Conservation (phyloP, 2,329 filamentous ascomycete species). For the Pseudocercospora macadamiae region DNA sequence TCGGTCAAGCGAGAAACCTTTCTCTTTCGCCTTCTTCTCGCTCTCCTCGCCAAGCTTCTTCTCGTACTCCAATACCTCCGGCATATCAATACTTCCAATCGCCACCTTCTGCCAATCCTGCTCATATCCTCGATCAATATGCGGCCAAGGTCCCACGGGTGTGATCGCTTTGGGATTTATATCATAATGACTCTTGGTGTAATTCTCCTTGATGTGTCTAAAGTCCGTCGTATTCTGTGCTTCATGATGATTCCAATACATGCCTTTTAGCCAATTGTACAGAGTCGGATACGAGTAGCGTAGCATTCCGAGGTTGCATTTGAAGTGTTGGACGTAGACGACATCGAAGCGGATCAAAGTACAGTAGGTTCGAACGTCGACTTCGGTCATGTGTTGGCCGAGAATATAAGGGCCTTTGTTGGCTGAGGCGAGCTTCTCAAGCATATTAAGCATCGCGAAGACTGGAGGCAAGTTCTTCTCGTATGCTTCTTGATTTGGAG, state of each 20-base stretch:
- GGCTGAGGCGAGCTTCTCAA: constrained; percentile 54
- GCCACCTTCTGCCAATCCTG: constrained; percentile 52
- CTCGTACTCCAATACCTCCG: constrained; percentile 39
- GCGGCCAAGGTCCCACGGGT: constrained; percentile 63
- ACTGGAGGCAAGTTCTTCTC: constrained; percentile 57
- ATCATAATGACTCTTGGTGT: constrained; percentile 62
- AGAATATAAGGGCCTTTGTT: constrained; percentile 61
- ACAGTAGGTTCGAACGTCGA: constrained; percentile 61
- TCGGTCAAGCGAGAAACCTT: background rate
- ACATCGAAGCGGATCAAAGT: constrained; percentile 64
- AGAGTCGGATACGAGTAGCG: constrained; percentile 61
- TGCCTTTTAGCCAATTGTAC: constrained; percentile 62
- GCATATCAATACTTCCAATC: constrained; percentile 53
- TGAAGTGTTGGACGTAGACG: constrained; percentile 69
- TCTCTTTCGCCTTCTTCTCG: background rate
- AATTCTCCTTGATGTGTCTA: constrained; percentile 69
- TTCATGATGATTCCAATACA: constrained; percentile 61
- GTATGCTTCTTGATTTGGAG: constrained; percentile 58
- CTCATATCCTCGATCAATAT: constrained; percentile 58
- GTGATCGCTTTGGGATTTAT: constrained; percentile 66
- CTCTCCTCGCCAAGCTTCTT: constrained; percentile 28
- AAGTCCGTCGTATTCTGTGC: constrained; percentile 66
- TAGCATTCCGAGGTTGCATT: constrained; percentile 65
- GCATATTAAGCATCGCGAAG: constrained; percentile 62
- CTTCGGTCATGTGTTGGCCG: constrained; percentile 59